phyloP scores from a whole-genome alignment of 2,329 filamentous ascomycete species.

The Calonectria montana region DNA sequence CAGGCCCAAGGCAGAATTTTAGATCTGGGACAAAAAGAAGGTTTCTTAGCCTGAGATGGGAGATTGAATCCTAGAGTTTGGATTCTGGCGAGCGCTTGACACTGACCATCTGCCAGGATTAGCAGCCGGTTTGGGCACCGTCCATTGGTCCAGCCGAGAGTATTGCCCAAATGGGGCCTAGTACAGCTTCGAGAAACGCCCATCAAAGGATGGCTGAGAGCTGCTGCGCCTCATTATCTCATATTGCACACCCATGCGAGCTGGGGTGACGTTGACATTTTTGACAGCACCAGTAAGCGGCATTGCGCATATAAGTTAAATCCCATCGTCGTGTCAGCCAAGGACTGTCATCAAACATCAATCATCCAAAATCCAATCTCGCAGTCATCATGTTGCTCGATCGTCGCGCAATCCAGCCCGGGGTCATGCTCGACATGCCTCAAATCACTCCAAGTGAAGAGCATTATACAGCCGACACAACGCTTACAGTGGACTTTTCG shows the following conservation, averaged over 20 bases:
- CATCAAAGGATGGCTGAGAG: neutral
- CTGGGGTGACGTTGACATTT: neutral
- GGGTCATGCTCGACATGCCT: neutral
- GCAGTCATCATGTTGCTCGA: neutral
- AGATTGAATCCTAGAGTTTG: neutral
- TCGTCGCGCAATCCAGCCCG: neutral
- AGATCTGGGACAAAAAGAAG: neutral
- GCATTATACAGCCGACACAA: neutral
- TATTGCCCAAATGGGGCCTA: neutral
- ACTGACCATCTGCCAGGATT: neutral
- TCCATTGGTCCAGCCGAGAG: neutral
- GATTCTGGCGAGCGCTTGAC: neutral
- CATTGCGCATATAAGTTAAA: neutral
- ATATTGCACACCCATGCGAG: neutral
- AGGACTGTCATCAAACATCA: neutral
- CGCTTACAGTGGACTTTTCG: constrained; percentile 29
- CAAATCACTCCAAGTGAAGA: neutral
- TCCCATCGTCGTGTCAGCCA: neutral
- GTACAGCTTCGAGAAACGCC: neutral
- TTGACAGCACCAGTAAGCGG: neutral
- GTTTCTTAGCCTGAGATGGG: neutral
- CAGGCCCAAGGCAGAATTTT: neutral
- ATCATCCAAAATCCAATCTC: neutral
- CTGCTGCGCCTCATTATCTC: neutral
- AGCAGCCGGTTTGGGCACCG: neutral